Evolutionary conservation across 1,139 yeast species (phyloP).

Genomic region (Kazachstania sp.): DNA sequence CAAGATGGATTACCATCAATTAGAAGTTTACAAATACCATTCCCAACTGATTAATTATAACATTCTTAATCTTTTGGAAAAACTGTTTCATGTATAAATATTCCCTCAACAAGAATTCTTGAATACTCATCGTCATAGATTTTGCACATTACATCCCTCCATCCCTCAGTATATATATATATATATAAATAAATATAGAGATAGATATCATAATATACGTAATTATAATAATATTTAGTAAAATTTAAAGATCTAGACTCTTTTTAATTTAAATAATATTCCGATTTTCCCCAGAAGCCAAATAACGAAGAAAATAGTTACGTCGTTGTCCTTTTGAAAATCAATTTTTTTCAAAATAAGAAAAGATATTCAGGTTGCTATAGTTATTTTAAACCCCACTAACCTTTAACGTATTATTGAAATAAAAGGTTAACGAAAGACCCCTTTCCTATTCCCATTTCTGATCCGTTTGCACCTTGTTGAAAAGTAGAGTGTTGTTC

Average conservation of each 20-base stretch:
- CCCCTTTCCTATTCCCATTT: too few relatives aligned
- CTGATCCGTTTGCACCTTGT: too few relatives aligned
- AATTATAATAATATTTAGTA: neutral
- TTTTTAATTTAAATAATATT: neutral
- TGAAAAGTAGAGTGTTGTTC: too few relatives aligned
- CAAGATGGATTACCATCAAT: constrained; percentile 23
- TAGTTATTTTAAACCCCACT: too few relatives aligned
- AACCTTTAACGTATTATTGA: too few relatives aligned
- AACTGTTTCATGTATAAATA: neutral
- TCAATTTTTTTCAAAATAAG: too few relatives aligned
- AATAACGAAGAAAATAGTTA: neutral
- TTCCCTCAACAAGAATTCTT: neutral
- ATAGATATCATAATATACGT: neutral
- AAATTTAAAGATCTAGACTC: neutral
- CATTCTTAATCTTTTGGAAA: too few relatives aligned
- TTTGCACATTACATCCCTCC: neutral
- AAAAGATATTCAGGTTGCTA: too few relatives aligned
- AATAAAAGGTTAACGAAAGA: too few relatives aligned
- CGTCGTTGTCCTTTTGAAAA: too few relatives aligned
- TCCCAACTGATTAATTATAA: constrained; percentile 21
- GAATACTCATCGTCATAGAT: neutral
- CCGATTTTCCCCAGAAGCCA: neutral
- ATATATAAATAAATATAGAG: neutral
- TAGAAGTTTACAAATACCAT: constrained; percentile 27
- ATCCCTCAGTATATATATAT: neutral